A percentile compares a stretch with the other conserved stretches of the same genome.
Evolutionary conservation across 305 asterid genomes (phyloP).

Genomic region (Solanum hybrid): DNA sequence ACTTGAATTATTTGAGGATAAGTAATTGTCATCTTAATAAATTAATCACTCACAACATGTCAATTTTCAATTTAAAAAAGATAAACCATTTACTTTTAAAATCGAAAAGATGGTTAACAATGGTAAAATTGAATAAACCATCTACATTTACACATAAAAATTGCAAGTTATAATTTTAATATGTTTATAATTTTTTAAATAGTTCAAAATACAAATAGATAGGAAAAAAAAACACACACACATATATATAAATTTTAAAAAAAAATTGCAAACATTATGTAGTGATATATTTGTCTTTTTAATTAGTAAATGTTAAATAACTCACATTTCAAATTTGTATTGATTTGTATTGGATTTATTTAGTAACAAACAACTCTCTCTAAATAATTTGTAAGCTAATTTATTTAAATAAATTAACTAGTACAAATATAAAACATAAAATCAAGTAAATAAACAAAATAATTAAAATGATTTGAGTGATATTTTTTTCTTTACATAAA

Average conservation of each 20-base stretch:
- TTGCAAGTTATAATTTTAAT: background rate
- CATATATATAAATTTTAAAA: no score
- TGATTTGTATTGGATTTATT: background rate
- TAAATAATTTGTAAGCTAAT: no score
- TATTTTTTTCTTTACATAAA: background rate
- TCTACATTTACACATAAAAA: background rate
- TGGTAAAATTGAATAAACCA: no score
- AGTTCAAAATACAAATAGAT: background rate
- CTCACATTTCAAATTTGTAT: background rate
- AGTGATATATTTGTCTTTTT: no score
- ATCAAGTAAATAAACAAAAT: background rate
- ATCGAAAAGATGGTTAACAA: no score
- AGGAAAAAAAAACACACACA: no score
- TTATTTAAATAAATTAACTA: background rate
- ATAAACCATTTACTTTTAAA: no score
- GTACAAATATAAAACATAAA: background rate
- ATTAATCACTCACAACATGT: background rate
- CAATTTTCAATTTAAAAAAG: no score
- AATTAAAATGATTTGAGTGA: background rate
- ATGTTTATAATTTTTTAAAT: no score
- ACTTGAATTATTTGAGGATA: no score
- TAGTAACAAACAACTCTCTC: background rate
- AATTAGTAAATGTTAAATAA: no score
- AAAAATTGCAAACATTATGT: no score
- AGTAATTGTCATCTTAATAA: background rate